These are phyloP conservation scores for Claviceps arundinis DNA, from an alignment of 2,329 filamentous ascomycete genomes.

Conservation along the genomic window DNA sequence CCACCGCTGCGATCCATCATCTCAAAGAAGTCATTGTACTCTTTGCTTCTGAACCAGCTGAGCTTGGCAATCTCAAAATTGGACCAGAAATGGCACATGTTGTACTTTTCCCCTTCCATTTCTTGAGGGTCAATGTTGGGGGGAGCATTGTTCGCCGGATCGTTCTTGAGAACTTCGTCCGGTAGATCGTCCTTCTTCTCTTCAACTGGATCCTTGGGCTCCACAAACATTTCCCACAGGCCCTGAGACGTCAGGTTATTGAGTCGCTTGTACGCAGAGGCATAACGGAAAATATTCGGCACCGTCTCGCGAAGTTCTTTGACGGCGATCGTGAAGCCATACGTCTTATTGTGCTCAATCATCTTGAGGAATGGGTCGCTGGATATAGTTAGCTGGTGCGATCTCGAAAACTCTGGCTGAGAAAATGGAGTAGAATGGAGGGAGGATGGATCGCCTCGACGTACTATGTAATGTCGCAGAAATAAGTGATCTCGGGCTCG, in stretches of 20 bases:
- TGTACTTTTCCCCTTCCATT: slow-evolving; percentile 97
- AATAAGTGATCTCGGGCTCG: slow-evolving; percentile 99
- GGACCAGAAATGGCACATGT: slow-evolving; percentile 99
- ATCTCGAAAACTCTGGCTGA: not conserved
- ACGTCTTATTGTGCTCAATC: slow-evolving; percentile 90
- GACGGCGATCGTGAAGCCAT: slow-evolving; percentile 96
- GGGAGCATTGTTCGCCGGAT: slow-evolving; percentile 56
- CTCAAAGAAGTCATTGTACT: slow-evolving; percentile 95
- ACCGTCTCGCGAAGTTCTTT: slow-evolving; percentile 97
- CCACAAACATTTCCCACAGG: slow-evolving; percentile 97
- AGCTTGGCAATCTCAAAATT: slow-evolving; percentile 97
- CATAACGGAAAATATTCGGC: slow-evolving; percentile 96
- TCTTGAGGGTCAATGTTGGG: slow-evolving; percentile 76
- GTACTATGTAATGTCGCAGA: slow-evolving; percentile 98
- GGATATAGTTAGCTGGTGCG: not conserved
- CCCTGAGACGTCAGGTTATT: slow-evolving; percentile 86
- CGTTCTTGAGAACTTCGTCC: slow-evolving; percentile 67
- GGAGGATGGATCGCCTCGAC: slow-evolving; percentile 1
- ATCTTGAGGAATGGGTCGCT: slow-evolving; percentile 85
- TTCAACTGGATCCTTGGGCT: slow-evolving; percentile 54
- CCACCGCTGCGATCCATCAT: slow-evolving; percentile 98
- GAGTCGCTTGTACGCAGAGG: slow-evolving; percentile 89
- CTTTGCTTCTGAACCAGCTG: slow-evolving; percentile 92
- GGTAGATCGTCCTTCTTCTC: slow-evolving; percentile 55
- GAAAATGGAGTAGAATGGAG: not conserved